These are phyloP conservation scores for Wickerhamomyces pijperi DNA, from an alignment of 805 yeast species.

Conservation along the genomic window DNA sequence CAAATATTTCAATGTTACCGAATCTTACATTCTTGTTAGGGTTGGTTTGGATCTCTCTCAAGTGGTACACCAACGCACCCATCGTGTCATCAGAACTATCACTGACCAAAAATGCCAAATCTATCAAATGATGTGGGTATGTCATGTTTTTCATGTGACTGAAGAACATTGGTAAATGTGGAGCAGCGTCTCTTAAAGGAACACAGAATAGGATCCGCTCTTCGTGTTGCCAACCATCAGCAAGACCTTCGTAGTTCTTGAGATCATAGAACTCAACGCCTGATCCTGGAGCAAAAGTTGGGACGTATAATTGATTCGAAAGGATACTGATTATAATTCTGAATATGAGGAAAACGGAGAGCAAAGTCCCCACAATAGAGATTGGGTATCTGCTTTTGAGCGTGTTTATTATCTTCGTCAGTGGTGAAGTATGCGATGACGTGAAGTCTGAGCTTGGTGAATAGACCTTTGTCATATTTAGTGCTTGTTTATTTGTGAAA, in stretches of 20 bases:
- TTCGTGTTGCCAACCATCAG: slow-evolving; percentile 70
- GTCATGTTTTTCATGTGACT: slow-evolving; percentile 70
- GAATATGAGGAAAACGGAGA: slow-evolving; percentile 8
- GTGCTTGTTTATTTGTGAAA: no score
- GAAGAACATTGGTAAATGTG: slow-evolving; percentile 84
- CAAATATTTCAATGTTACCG: slow-evolving; percentile 78
- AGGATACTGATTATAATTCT: slow-evolving; percentile 6
- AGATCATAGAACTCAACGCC: slow-evolving; percentile 64
- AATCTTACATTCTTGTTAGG: slow-evolving; percentile 51
- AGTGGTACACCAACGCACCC: slow-evolving; percentile 47
- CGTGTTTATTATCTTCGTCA: not conserved
- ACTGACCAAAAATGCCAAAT: slow-evolving; percentile 75
- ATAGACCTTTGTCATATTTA: not conserved
- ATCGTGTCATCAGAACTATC: slow-evolving; percentile 87
- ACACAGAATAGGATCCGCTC: slow-evolving; percentile 82
- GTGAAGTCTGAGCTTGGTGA: not conserved
- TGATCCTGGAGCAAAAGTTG: slow-evolving; percentile 22
- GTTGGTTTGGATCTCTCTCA: slow-evolving; percentile 57
- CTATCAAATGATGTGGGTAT: slow-evolving; percentile 81
- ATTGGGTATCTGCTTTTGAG: slow-evolving; percentile 2
- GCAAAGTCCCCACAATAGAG: slow-evolving; percentile 7
- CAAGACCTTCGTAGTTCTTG: slow-evolving; percentile 53
- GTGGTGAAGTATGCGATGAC: not conserved
- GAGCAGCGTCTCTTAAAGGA: slow-evolving; percentile 86
- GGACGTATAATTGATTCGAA: slow-evolving; percentile 19